Base-by-base conservation (phyloP, 345 rosid species). In the rapeseed (Brassica napus) region DNA sequence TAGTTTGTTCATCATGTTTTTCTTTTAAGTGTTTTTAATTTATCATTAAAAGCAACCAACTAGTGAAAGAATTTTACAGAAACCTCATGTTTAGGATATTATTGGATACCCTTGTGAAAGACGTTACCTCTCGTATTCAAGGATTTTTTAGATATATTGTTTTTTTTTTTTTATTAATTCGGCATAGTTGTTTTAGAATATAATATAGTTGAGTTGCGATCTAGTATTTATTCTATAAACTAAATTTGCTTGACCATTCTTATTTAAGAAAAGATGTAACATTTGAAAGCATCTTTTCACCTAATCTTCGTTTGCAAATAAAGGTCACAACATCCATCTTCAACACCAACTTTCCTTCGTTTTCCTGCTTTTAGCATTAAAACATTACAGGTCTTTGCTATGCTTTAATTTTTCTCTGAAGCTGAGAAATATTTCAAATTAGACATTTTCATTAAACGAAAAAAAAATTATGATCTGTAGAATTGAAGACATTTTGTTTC, bases 331-430 rank as follows among this genome's bases (percentile, higher is more conserved):
- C 69, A 77, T 77, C 37, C 52, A 61, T 21, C 60, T 10, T 70
- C 63, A 55, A 70, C 32, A 63, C 75, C 65, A 65, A 55, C 58
- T 21, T 10, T 30, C 49, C 47, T 54, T 70, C 0, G 66, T 65
- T 71, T 65, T 21, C 49, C 42, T 65, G 68, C 30, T 79, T 65
- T 58, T n/a, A 21, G 23, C 61, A 72, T 66, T 58, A 66, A 58
- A 55, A 26, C 59, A 64, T 52, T 65, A 70, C 47, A 54, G 47
- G 69, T 69, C 57, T 31, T 35, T 3, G 63, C 37, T 21, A 44
- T 31, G 14, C 23, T 67, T 60, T 31, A n/a, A 18, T 18, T 69
- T 47, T 47, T 69, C 35, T 31, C 47, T 31, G 16, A 68, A 77
- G 8, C 42, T 69, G 8, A 23, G 12, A 44, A 47, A 14, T 77